phyloP scores from a whole-genome alignment of 306 rosid genomes.

The Trifolium fragiferum region DNA sequence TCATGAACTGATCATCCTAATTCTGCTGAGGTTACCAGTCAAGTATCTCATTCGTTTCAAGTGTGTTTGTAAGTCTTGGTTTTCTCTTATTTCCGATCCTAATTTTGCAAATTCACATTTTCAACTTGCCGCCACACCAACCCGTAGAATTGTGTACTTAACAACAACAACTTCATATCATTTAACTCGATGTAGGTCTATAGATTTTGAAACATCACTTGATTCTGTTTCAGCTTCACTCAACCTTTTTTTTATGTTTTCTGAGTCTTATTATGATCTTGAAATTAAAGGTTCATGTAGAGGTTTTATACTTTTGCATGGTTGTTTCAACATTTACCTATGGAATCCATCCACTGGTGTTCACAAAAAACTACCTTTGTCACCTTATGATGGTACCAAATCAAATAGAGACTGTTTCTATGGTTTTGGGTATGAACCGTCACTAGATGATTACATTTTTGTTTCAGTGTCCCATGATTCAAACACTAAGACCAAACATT shows the following conservation, averaged over 20 bases:
- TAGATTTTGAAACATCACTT: no score
- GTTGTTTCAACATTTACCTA: no score
- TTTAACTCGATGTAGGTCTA: no score
- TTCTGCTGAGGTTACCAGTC: neutral
- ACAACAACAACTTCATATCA: no score
- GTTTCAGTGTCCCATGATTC: neutral
- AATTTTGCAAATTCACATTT: constrained; percentile 17
- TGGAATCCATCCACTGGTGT: neutral
- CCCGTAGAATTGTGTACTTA: neutral
- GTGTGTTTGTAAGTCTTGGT: constrained; percentile 15
- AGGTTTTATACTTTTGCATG: neutral
- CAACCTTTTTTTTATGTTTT: no score
- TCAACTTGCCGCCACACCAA: neutral
- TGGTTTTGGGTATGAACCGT: neutral
- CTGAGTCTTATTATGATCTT: no score
- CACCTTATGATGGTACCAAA: neutral
- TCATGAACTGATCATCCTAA: neutral
- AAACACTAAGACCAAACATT: neutral
- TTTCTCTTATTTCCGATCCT: neutral
- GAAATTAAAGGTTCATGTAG: neutral
- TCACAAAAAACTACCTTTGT: neutral
- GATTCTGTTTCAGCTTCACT: neutral
- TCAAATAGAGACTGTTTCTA: no score
- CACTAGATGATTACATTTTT: neutral
- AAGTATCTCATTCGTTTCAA: constrained; percentile 5